Base-by-base conservation (phyloP, 148 eudicot species). In the Fagopyrum homotropicum region DNA sequence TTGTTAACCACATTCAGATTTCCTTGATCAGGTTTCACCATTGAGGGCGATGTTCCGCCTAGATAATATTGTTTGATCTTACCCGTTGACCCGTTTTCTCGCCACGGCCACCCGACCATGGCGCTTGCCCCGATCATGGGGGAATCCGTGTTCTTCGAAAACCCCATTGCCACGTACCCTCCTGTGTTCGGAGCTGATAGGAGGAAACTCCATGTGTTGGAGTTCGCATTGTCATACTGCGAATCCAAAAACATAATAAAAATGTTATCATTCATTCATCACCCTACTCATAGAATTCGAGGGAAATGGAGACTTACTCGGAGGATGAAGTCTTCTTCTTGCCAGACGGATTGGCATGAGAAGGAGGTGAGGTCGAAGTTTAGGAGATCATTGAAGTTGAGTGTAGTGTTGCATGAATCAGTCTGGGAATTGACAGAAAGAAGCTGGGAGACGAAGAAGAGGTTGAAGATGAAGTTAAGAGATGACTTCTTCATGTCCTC, bases 101-200 rank as follows among this genome's bases (percentile, higher is more conserved):
- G 51, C 98, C 96, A 95, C 6, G 81, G 51, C 98, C 96, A 95
- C 8, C 97, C 98, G 12, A 92, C 98, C 75, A 92, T 76, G 4
- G 98, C 97, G 35, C 88, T 89, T 15, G 96, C 87, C 8, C 89
- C 92, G 2, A 84, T 81, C 97, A 92, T 92, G 40, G 40, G 40
- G 0, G 40, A 35, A 30, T 16, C 30, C 26, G 93, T 97, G 22
- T 84, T 70, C 10, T 81, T 79, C 0, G 97, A 95, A 75, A 90
- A 92, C 46, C 93, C 97, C 1, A 92, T 87, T 11, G 79, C 96
- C 6, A 92, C 64, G 76, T 89, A 90, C 1, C 83, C 30, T 29
- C 85, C 75, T 35, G 80, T 73, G 72, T 82, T 81, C 4, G 87
- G 88, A 11, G 89, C 90, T 6, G 96, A 91, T 29, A 94, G 84